Evolutionary conservation across 805 yeast genomes (phyloP).

Genomic region (Clavispora carvajalis): DNA sequence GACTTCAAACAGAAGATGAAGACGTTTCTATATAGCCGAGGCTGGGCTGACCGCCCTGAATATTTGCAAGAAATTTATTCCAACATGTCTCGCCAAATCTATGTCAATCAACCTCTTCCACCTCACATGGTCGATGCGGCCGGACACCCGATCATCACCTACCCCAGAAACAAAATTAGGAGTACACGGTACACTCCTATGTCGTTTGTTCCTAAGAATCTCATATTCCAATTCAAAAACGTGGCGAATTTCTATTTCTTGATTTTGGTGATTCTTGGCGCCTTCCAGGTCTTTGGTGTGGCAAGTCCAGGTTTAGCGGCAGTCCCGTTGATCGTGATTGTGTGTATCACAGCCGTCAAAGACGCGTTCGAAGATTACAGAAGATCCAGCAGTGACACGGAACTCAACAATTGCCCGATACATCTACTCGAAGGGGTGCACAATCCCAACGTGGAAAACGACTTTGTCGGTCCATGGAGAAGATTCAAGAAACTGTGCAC

Average conservation of each 20-base stretch:
- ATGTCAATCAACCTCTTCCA: constrained; percentile 48
- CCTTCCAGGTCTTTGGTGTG: constrained; percentile 73
- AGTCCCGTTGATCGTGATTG: constrained; percentile 77
- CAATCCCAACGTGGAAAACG: constrained; percentile 55
- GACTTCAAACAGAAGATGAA: constrained; percentile 6
- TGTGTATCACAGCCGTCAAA: constrained; percentile 65
- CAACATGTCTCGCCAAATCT: constrained; percentile 40
- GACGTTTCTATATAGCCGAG: constrained; percentile 15
- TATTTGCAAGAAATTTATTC: constrained; percentile 33
- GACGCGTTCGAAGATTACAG: constrained; percentile 81
- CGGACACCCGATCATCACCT: constrained; percentile 54
- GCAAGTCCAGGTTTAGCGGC: constrained; percentile 70
- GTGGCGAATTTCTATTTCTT: constrained; percentile 89
- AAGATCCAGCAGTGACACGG: constrained; percentile 65
- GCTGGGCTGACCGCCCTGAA: constrained; percentile 25
- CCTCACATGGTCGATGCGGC: constrained; percentile 41
- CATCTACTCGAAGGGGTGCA: constrained; percentile 49
- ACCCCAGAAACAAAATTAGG: constrained; percentile 86
- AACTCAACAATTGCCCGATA: constrained; percentile 63
- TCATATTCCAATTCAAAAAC: constrained; percentile 64
- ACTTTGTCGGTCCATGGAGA: constrained; percentile 60
- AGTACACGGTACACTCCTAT: constrained; percentile 94
- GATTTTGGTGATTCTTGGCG: constrained; percentile 73
- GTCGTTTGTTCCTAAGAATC: constrained; percentile 80
- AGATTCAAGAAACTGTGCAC: constrained; percentile 57